Evolutionary conservation across 805 yeast genomes (phyloP).

Genomic region (Candida silvicultrix): DNA sequence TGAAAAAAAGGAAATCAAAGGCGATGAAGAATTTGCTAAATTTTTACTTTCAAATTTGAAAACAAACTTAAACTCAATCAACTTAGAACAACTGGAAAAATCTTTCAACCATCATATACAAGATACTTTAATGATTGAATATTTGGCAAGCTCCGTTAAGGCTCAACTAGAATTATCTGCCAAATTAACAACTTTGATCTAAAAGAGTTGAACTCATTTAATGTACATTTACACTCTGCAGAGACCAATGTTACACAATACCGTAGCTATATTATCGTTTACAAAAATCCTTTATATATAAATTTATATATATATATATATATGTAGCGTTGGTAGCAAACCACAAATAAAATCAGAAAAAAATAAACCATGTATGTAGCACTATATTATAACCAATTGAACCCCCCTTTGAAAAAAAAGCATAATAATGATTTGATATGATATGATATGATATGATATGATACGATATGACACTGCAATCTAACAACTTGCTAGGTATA

Average conservation of each 20-base stretch:
- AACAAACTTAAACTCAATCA: conserved; percentile 42
- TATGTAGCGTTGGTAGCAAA: too few species aligned
- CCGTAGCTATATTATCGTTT: too few species aligned
- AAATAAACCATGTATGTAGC: not conserved
- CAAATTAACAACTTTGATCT: conserved; percentile 55
- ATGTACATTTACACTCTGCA: not conserved
- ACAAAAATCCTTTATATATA: too few species aligned
- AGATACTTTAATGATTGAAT: conserved; percentile 77
- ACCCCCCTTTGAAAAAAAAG: not conserved
- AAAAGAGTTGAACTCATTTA: not conserved
- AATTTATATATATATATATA: too few species aligned
- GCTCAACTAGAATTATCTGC: conserved; percentile 79
- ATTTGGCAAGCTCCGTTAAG: conserved; percentile 75
- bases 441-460: not conserved
- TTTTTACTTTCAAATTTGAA: conserved; percentile 52
- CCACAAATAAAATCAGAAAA: not conserved
- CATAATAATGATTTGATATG: not conserved
- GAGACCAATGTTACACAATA: too few species aligned
- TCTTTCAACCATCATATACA: conserved; percentile 68
- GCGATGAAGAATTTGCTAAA: conserved; percentile 58
- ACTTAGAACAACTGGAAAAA: conserved; percentile 42
- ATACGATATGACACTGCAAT: not conserved
- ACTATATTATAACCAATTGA: not conserved
- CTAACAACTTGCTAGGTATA: not conserved
- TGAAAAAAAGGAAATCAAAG: conserved; percentile 35